Conservation (phyloP, 805 yeast genomes). For the Hanseniaspora lindneri region DNA sequence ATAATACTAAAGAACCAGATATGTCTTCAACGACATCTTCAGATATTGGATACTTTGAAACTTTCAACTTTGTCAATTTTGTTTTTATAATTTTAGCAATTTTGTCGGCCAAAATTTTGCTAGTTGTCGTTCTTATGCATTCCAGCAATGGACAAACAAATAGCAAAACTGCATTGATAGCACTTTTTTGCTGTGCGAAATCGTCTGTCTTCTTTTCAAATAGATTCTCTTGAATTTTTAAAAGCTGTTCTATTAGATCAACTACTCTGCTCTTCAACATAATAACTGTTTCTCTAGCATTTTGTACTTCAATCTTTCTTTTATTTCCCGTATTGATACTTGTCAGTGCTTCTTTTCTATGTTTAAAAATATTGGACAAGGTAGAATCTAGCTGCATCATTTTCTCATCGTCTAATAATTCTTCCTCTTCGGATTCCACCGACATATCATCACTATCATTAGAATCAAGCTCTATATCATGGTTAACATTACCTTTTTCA, state of each 20-base stretch:
- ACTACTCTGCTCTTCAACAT: conserved; percentile 67
- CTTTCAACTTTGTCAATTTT: conserved; percentile 42
- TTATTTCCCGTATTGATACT: conserved; percentile 48
- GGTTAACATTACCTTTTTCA: conserved; percentile 35
- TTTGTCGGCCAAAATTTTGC: conserved; percentile 57
- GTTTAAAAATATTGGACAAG: conserved; percentile 69
- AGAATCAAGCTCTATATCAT: conserved; percentile 35
- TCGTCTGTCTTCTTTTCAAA: conserved; percentile 17
- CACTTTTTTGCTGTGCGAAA: too few relatives aligned
- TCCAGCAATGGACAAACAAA: conserved; percentile 46
- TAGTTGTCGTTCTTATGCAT: conserved; percentile 55
- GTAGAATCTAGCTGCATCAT: conserved; percentile 91
- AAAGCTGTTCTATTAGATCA: conserved; percentile 60
- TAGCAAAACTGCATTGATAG: conserved; percentile 30
- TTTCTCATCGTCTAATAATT: conserved; percentile 88
- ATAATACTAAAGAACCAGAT: conserved; percentile 27
- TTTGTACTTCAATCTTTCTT: conserved; percentile 59
- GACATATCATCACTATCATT: conserved; percentile 30
- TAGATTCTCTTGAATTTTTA: conserved; percentile 33
- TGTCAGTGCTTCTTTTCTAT: conserved; percentile 57
- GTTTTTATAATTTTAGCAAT: conserved; percentile 60
- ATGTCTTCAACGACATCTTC: conserved; percentile 21
- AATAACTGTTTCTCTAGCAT: conserved; percentile 68
- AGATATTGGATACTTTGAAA: conserved; percentile 17
- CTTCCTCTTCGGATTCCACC: conserved; percentile 51